Evolutionary conservation across 1,139 yeast genomes (phyloP).

Genomic region (Lizanozyma gosingica): DNA sequence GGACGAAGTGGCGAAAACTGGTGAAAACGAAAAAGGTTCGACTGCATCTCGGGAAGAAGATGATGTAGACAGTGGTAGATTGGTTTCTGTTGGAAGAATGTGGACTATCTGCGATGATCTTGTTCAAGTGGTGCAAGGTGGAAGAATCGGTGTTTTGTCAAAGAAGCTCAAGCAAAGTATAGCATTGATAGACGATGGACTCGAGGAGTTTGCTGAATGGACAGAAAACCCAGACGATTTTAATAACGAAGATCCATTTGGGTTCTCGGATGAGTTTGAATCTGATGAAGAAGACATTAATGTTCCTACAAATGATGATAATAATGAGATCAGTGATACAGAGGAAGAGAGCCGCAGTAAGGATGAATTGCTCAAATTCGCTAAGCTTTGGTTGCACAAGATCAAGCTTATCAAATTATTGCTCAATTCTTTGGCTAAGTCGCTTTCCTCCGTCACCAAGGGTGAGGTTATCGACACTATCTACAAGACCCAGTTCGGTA

Average conservation of each 20-base stretch:
- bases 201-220: constrained; percentile 62
- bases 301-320: constrained; percentile 10
- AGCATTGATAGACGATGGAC: constrained; percentile 49
- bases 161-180: constrained; percentile 37
- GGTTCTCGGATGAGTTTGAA: constrained; percentile 18
- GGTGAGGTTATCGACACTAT: constrained; percentile 29
- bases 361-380: constrained; percentile 27
- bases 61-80: constrained; percentile 25
- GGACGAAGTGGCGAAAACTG: constrained; percentile 17
- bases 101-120: constrained; percentile 54
- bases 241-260: constrained; percentile 38
- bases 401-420: constrained; percentile 48
- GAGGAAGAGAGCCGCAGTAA: constrained; percentile 8
- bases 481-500: constrained; percentile 18
- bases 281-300: constrained; percentile 22
- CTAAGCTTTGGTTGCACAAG: constrained; percentile 42
- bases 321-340: constrained; percentile 14
- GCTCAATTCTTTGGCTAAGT: constrained; percentile 45
- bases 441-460: constrained; percentile 35
- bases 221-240: constrained; percentile 44
- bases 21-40: constrained; percentile 8
- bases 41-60: background rate
- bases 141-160: constrained; percentile 43
- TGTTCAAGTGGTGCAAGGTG: constrained; percentile 29
- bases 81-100: constrained; percentile 52